Percentiles rank a stretch among this genome's conserved stretches.
These are phyloP conservation scores for Polyporus tsugae DNA, from an alignment of 1,284 basidiomycete genomes.

Conservation along the genomic window DNA sequence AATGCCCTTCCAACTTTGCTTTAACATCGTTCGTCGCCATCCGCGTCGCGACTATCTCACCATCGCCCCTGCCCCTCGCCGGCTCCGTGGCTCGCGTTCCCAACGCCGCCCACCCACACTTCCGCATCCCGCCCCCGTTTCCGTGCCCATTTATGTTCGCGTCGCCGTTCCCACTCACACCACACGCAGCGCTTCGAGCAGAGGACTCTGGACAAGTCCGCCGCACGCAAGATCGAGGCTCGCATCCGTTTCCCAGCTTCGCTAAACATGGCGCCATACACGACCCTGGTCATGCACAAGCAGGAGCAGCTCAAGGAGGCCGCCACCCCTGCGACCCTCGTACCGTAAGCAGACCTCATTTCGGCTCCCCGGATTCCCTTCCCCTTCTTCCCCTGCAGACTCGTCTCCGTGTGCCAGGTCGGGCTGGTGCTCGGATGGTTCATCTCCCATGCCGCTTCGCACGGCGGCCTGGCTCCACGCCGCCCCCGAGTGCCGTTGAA, in stretches of 20 bases:
- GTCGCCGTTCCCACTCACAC: conserved; percentile 19
- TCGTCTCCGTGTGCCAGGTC: not conserved
- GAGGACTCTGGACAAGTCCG: conserved; percentile 72
- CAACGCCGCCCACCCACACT: conserved; percentile 1
- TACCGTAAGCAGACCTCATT: conserved; percentile 44
- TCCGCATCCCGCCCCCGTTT: conserved; percentile 8
- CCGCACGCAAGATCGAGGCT: conserved; percentile 87
- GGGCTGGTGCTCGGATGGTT: not conserved
- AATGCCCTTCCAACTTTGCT: not conserved
- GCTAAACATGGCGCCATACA: conserved; percentile 91
- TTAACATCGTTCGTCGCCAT: conserved; percentile 12
- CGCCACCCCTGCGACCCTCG: conserved; percentile 34
- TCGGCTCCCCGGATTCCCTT: not conserved
- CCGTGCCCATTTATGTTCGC: conserved; percentile 5
- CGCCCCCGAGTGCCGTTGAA: conserved; percentile 8
- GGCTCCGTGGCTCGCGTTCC: conserved; percentile 1
- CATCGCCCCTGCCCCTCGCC: conserved; percentile 4
- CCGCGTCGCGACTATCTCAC: not conserved
- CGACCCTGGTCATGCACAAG: conserved; percentile 64
- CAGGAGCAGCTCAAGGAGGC: conserved; percentile 51
- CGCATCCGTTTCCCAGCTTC: conserved; percentile 85
- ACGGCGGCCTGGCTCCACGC: conserved; percentile 8
- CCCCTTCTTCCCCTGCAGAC: not conserved
- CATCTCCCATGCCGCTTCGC: conserved; percentile 4
- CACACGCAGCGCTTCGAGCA: conserved; percentile 89